phyloP scores from a whole-genome alignment of 2,329 filamentous ascomycete species.

The Septoria linicola region DNA sequence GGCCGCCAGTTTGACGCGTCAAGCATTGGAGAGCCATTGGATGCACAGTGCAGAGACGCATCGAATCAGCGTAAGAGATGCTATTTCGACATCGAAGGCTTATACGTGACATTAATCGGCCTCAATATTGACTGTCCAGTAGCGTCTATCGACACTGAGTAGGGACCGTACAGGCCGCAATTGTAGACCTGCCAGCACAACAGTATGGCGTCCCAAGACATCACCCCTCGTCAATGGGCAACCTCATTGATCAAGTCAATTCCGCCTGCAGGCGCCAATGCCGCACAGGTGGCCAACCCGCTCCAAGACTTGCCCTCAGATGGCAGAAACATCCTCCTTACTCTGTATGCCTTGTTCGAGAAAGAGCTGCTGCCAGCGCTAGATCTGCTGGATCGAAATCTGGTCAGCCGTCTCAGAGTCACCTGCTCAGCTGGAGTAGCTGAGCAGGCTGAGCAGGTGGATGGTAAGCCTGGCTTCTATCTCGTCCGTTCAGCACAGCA shows the following conservation, averaged over 20 bases:
- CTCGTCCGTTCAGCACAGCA: slow-evolving; percentile 62
- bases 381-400: slow-evolving; percentile 76
- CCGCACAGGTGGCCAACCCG: slow-evolving; percentile 44
- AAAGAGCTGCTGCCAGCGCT: slow-evolving; percentile 77
- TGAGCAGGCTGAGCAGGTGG: background rate
- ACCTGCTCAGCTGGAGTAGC: background rate
- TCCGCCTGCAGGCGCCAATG: slow-evolving; percentile 27
- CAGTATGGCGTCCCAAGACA: slow-evolving; percentile 8
- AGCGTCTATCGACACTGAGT: background rate
- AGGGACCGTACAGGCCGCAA: background rate
- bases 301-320: slow-evolving; percentile 34
- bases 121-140: background rate
- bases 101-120: background rate
- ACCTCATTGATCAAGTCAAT: slow-evolving; percentile 32
- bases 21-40: slow-evolving; percentile 3
- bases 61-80: background rate
- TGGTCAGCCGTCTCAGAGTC: slow-evolving; percentile 58
- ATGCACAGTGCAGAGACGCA: background rate
- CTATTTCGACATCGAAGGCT: background rate
- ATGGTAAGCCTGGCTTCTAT: too few relatives aligned
- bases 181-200: background rate
- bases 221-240: slow-evolving; percentile 27
- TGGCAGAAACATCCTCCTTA: slow-evolving; percentile 58
- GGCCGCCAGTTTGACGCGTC: background rate
- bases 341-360: slow-evolving; percentile 82